Base-by-base conservation (phyloP, 495 filamentous ascomycete genomes). In the Neurospora sp. region DNA sequence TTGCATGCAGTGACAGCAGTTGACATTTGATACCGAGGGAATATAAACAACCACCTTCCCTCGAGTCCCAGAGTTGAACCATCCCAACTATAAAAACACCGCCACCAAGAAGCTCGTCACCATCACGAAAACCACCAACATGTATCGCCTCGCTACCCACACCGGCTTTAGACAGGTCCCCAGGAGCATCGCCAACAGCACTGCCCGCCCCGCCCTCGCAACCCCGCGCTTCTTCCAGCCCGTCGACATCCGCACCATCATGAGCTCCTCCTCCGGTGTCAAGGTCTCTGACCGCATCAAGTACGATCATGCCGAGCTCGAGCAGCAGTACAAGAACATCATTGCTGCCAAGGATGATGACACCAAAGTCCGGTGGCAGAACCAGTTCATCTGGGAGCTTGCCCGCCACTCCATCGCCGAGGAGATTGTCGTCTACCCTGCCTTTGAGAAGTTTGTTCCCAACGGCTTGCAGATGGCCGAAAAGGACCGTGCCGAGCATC, bases 341-440 rank as follows among this genome's bases (percentile, higher is more conserved):
- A 74, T 88, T 61, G 79, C 81, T 61, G 76, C 87, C 11, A 79
- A 75, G 3, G 82, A 87, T 44, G 73, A 79, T 27, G 85, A 89
- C 70, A 82, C 85, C 7, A 85, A 85, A 75, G 80, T 76, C 1
- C 80, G 84, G 18, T 92, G 82, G 80, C 87, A 88, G 78, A 93
- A 93, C 71, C 86, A 87, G 69, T 90, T 93, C 72, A 88, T 88
- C 40, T 93, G 91, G 91, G 89, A 90, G 75, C 81, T 93, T 4
- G 88, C 92, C 12, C 86, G 90, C 10, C 88, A 92, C 76, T 85
- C 87, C 0, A 82, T 92, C 75, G 88, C 83, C 70, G 89, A 93
- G 78, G 91, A 93, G 81, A 79, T 93, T 3, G 86, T 91, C 42
- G 84, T 93, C 18, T 93, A 92, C 78, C 91, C 91, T 1, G 85